Evolutionary conservation across 345 rosid genomes (phyloP), one percentile per base, ranked within the genome.

Genomic region (Abelmoschus esculentus): DNA sequence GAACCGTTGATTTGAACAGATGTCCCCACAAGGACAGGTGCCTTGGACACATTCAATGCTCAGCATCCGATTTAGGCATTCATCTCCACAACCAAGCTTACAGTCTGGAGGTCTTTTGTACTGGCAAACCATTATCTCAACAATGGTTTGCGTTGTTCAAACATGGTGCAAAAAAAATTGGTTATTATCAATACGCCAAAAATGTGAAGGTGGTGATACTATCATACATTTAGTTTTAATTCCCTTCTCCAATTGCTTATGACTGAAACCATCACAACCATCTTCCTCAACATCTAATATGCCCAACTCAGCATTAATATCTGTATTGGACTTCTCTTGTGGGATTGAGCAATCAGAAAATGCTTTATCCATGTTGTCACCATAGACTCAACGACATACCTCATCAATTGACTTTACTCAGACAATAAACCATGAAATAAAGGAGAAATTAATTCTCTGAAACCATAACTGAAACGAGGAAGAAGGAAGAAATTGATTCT

Each of bases 1-100:
- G 83, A 90, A 95, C 99, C 89, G 98, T 80, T 95, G 99, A 82
- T 95, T 95, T 79, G 99, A 95, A 75, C 99, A 95, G 28, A 80
- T 81, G 66, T 85, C 89, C 44, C 96, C 92, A 73, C 97, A 87
- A 15, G 99, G 98, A 68, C 99, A 95, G 79, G 98, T 91, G 78
- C 93, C 88, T 70, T 78, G 87, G 80, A 90, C 92, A 71, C 99
- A 95, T 85, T 95, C 98, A 80, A 95, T 91, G 82, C 91, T 95
- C 60, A 95, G 90, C 90, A 95, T 86, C 71, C 99, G 90, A 75
- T 95, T 95, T 79, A 95, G 84, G 79, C 99, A 95, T 79, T 87
- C 92, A 74, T 95, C 99, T 52, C 98, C 90, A 78, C 99, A 95
- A 70, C 99, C 99, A 66, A 79, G 78, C 68, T 79, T 70, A 44